Conservation (phyloP, 306 rosid genomes). For the Prunus fruticosa region DNA sequence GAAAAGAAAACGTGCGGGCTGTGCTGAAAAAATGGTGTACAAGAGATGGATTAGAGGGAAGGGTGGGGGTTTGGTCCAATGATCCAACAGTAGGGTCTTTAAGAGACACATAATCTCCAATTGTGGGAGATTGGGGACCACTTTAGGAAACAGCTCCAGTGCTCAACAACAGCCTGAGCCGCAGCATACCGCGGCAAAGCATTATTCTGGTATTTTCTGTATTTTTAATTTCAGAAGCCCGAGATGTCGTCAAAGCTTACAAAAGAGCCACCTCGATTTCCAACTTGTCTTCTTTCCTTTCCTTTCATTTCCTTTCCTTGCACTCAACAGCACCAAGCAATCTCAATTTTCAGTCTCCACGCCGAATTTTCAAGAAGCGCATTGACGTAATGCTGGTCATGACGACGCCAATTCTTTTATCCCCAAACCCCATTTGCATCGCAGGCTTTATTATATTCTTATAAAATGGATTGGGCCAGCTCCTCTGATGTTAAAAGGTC, state of each 20-base stretch:
- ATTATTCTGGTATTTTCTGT: neutral
- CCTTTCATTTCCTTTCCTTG: neutral
- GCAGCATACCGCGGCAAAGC: neutral
- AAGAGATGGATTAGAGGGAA: too few species aligned
- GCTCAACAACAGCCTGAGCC: neutral
- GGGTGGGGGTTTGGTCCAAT: too few species aligned
- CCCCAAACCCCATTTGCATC: too few species aligned
- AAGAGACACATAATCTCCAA: conserved; percentile 19
- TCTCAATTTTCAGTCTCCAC: too few species aligned
- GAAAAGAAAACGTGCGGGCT: too few species aligned
- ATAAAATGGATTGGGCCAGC: neutral
- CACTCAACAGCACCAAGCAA: neutral
- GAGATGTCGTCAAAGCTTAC: neutral
- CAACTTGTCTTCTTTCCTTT: neutral
- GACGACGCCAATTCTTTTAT: too few species aligned
- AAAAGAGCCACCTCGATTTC: neutral
- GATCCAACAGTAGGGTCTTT: neutral
- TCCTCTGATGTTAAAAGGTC: neutral
- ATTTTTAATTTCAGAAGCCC: neutral
- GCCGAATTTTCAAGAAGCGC: too few species aligned
- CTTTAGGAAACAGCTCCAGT: conserved; percentile 21
- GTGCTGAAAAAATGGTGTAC: too few species aligned
- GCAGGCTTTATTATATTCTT: neutral
- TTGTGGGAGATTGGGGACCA: conserved; percentile 5
- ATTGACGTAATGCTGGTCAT: too few species aligned